Percentiles rank a stretch among this genome's conserved stretches.
These are phyloP conservation scores for Colletotrichum australisinense DNA, from an alignment of 2,329 filamentous ascomycete species.

Conservation along the genomic window DNA sequence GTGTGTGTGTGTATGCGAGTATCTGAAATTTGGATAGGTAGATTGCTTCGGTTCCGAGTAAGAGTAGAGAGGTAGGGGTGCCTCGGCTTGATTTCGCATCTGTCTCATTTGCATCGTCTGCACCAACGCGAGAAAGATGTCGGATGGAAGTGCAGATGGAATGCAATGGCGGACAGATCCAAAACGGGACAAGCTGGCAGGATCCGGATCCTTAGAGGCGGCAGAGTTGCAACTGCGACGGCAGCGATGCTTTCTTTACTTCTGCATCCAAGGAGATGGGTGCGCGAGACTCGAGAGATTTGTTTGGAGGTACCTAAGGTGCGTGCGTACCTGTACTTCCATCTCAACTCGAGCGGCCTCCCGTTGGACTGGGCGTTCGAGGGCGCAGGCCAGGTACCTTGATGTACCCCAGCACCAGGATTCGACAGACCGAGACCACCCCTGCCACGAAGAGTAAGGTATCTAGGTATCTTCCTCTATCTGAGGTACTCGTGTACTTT, in stretches of 20 bases:
- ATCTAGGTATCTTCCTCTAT: not conserved
- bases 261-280: not conserved
- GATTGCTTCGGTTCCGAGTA: not conserved
- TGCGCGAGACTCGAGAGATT: not conserved
- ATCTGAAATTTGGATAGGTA: not conserved
- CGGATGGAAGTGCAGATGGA: constrained; percentile 7
- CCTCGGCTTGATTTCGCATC: not conserved
- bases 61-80: constrained; percentile 1
- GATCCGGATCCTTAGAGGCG: constrained; percentile 27
- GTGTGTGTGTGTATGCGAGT: not conserved
- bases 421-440: not conserved
- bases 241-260: not conserved
- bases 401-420: not conserved
- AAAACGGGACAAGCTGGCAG: constrained; percentile 29
- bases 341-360: not conserved
- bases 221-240: constrained; percentile 22
- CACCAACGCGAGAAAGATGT: constrained; percentile 9
- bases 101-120: constrained; percentile 1
- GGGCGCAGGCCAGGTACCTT: not conserved
- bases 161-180: constrained; percentile 5
- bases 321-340: not conserved
- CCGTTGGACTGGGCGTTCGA: not conserved
- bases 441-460: not conserved
- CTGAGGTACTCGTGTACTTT: not conserved
- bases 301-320: not conserved